Conservation (phyloP, 192 early-diverging fungal genomes). For the Phycomyces blakesleeanus region DNA sequence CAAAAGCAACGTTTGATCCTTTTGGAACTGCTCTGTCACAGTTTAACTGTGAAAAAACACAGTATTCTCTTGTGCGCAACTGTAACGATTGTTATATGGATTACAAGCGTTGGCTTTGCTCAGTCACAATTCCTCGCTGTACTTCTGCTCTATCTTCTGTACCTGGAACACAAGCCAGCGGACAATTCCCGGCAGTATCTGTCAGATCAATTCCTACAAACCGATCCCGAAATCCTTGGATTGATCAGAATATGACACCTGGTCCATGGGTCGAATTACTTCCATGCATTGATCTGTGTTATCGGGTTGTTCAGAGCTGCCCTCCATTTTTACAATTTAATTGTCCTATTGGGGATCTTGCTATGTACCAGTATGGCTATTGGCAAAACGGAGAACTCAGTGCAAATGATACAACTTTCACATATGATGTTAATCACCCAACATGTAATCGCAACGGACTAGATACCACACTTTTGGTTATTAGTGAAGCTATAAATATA, state of each 20-base stretch:
- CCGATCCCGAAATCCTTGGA: slow-evolving; percentile 38
- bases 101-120: slow-evolving; percentile 56
- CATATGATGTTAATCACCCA: slow-evolving; percentile 12
- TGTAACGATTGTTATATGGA: slow-evolving; percentile 50
- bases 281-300: slow-evolving; percentile 58
- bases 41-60: slow-evolving; percentile 47
- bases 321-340: slow-evolving; percentile 50
- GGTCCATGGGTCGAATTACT: slow-evolving; percentile 45
- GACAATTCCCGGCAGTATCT: slow-evolving; percentile 15
- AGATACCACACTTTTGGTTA: too few relatives aligned
- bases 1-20: slow-evolving; percentile 36
- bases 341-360: slow-evolving; percentile 47
- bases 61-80: slow-evolving; percentile 53
- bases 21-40: slow-evolving; percentile 44
- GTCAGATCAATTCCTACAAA: slow-evolving; percentile 17
- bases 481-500: too few relatives aligned
- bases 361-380: slow-evolving; percentile 27
- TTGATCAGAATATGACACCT: slow-evolving; percentile 19
- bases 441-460: slow-evolving; percentile 28
- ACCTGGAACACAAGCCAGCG: slow-evolving; percentile 10
- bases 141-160: slow-evolving; percentile 18
- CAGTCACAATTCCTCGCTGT: slow-evolving; percentile 54
- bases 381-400: slow-evolving; percentile 16
- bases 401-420: slow-evolving; percentile 7
- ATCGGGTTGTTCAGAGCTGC: slow-evolving; percentile 53